Evolutionary conservation across 495 filamentous ascomycete genomes (phyloP).

Genomic region (Xylaria flabelliformis): DNA sequence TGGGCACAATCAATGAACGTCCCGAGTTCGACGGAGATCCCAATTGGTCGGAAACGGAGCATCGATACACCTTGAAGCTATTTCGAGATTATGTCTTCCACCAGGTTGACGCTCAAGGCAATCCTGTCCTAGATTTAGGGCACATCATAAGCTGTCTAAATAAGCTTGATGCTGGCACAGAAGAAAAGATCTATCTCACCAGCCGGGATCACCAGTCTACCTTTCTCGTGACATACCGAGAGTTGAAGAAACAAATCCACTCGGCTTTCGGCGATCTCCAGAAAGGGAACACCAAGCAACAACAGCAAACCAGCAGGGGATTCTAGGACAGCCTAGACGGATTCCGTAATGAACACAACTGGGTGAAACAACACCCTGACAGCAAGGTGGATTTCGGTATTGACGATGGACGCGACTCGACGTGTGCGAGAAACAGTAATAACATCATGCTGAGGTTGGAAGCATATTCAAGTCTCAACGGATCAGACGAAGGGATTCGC

Average conservation of each 20-base stretch:
- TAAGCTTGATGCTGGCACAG: constrained; percentile 88
- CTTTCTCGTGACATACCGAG: constrained; percentile 85
- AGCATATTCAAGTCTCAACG: not conserved
- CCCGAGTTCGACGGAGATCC: constrained; percentile 78
- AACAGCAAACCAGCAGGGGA: constrained; percentile 19
- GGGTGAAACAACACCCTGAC: not conserved
- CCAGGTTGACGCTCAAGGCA: constrained; percentile 82
- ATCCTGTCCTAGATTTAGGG: constrained; percentile 79
- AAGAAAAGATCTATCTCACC: constrained; percentile 85
- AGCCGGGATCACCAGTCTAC: constrained; percentile 87
- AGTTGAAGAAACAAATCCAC: constrained; percentile 80
- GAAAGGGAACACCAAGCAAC: constrained; percentile 54
- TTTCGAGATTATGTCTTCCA: constrained; percentile 98
- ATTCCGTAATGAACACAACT: not conserved
- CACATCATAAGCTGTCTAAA: constrained; percentile 85
- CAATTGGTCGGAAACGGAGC: constrained; percentile 86
- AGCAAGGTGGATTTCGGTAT: not conserved
- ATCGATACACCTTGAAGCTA: constrained; percentile 88
- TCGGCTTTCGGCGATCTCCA: constrained; percentile 80
- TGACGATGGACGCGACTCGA: not conserved
- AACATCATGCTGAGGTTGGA: not conserved
- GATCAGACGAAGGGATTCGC: not conserved
- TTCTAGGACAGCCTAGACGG: not conserved
- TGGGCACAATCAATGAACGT: constrained; percentile 85
- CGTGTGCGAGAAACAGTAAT: not conserved